A percentile compares a stretch with the other conserved stretches of the same genome.
Conservation (phyloP, 495 filamentous ascomycete genomes). For the Friedmanniomyces simplex region DNA sequence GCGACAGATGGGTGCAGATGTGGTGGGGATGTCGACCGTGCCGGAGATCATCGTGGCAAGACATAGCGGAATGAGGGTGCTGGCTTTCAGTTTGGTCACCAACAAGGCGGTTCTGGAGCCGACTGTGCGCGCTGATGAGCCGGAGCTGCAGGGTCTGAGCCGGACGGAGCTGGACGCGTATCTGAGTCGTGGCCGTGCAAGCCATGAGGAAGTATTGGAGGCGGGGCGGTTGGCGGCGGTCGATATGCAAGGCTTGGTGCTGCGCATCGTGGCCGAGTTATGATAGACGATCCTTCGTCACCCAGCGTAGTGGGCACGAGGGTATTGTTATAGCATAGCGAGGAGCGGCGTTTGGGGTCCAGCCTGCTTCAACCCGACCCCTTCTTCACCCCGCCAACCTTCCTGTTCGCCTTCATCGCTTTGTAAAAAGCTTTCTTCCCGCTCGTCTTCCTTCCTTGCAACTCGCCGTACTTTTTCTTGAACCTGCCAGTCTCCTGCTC, state of each 20-base stretch:
- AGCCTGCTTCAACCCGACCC: slow-evolving; percentile 9
- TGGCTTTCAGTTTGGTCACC: slow-evolving; percentile 68
- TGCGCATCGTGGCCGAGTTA: slow-evolving; percentile 30
- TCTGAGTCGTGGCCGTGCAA: slow-evolving; percentile 55
- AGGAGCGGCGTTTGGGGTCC: neutral
- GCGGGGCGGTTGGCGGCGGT: slow-evolving; percentile 50
- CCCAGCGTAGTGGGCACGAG: neutral
- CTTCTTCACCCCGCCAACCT: slow-evolving; percentile 23
- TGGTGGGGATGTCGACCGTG: slow-evolving; percentile 72
- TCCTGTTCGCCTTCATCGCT: slow-evolving; percentile 47
- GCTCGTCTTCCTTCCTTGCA: slow-evolving; percentile 56
- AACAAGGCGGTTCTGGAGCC: slow-evolving; percentile 59
- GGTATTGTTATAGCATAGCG: neutral
- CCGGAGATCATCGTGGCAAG: slow-evolving; percentile 67
- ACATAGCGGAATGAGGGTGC: slow-evolving; percentile 57
- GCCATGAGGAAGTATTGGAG: slow-evolving; percentile 63
- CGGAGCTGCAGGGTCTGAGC: slow-evolving; percentile 29
- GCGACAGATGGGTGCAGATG: slow-evolving; percentile 52
- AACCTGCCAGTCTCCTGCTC: slow-evolving; percentile 52
- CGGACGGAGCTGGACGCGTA: slow-evolving; percentile 44
- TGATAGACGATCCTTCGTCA: neutral
- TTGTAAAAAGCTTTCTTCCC: slow-evolving; percentile 67
- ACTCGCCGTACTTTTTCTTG: slow-evolving; percentile 58
- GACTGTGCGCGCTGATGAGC: slow-evolving; percentile 49
- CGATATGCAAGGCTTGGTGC: slow-evolving; percentile 51